phyloP scores from a whole-genome alignment of 2,329 filamentous ascomycete species.

The Emergomyces africanus region DNA sequence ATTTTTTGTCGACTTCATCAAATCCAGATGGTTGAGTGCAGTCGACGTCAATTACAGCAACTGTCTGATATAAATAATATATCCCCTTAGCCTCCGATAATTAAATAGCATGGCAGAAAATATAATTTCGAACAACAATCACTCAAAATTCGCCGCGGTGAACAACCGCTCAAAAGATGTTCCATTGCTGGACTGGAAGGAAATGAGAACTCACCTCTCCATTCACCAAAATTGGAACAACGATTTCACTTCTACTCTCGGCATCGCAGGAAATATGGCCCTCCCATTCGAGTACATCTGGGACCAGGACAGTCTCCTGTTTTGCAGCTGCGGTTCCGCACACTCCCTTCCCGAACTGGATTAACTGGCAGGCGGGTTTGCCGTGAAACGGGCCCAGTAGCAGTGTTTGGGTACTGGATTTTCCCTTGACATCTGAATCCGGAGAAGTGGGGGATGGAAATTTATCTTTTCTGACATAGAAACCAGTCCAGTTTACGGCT shows the following conservation, averaged over 20 bases:
- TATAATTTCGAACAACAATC: background rate
- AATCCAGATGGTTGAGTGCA: constrained; percentile 32
- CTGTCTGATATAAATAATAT: constrained; percentile 26
- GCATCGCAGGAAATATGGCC: constrained; percentile 40
- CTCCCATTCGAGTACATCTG: constrained; percentile 31
- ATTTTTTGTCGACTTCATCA: constrained; percentile 32
- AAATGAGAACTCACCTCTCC: constrained; percentile 23
- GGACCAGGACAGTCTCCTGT: constrained; percentile 29
- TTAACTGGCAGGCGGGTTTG: constrained; percentile 37
- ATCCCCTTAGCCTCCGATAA: background rate
- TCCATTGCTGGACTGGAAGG: background rate
- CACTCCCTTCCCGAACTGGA: constrained; percentile 33
- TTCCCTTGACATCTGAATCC: constrained; percentile 3
- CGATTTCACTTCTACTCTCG: constrained; percentile 37
- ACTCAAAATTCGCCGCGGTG: background rate
- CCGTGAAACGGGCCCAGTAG: constrained; percentile 38
- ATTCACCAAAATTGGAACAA: constrained; percentile 32
- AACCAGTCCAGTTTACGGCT: constrained; percentile 38
- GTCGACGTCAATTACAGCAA: constrained; percentile 38
- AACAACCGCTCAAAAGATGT: background rate
- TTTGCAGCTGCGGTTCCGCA: constrained; percentile 33
- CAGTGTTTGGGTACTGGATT: constrained; percentile 17
- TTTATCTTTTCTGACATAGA: constrained; percentile 34
- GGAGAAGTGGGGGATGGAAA: constrained; percentile 21
- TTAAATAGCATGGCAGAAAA: background rate